phyloP scores from a whole-genome alignment of 1,139 yeast species.

The Blastobotrys persicus region DNA sequence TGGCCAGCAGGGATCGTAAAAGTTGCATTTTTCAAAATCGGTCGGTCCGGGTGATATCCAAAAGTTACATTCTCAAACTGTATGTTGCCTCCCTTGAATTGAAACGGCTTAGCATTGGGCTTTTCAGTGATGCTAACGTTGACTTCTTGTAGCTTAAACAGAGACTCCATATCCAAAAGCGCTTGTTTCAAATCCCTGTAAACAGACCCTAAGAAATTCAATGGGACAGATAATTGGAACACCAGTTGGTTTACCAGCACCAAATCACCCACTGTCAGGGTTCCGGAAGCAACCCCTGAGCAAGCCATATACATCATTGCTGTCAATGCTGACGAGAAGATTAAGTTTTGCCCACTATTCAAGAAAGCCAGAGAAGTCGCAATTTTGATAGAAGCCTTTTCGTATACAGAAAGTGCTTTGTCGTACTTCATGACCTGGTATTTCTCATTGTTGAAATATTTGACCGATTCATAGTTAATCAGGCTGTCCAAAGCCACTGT shows the following conservation, averaged over 20 bases:
- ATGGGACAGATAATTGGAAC: conserved; percentile 90
- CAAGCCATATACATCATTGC: conserved; percentile 99
- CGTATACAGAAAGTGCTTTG: conserved; percentile 68
- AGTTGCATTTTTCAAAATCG: conserved; percentile 74
- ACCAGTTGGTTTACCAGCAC: conserved; percentile 96
- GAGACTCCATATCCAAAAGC: conserved; percentile 33
- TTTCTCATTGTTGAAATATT: conserved; percentile 85
- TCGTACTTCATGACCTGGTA: conserved; percentile 81
- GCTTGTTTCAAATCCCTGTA: conserved; percentile 93
- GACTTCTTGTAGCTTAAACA: conserved; percentile 55
- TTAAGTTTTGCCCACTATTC: conserved; percentile 88
- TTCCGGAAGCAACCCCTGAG: conserved; percentile 79
- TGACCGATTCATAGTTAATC: conserved; percentile 91
- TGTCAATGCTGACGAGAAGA: conserved; percentile 87
- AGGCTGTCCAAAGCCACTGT: conserved; percentile 91
- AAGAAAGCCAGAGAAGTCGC: conserved; percentile 90
- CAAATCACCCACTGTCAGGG: conserved; percentile 88
- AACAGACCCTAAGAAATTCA: conserved; percentile 91
- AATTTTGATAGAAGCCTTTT: conserved; percentile 78
- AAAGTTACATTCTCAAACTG: conserved; percentile 87
- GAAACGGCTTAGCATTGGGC: conserved; percentile 60
- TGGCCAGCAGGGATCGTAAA: conserved; percentile 89
- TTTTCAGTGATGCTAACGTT: conserved; percentile 63
- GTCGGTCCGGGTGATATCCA: conserved; percentile 87
- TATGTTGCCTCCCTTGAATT: conserved; percentile 64